Base-by-base conservation (phyloP, 345 rosid species). In the Arabis hirsuta region DNA sequence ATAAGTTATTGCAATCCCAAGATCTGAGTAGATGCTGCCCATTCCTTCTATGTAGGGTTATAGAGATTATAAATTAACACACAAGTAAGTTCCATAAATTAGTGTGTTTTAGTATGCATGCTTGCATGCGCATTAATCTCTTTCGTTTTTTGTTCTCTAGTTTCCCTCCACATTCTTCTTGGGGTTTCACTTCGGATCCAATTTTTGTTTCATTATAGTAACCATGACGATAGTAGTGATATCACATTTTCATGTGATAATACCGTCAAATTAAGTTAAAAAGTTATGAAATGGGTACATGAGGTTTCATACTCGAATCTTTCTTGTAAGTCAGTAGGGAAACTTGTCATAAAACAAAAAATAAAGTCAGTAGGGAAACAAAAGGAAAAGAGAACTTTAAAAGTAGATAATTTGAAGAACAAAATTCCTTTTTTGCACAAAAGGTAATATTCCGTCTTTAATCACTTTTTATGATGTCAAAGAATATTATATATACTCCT, bases 121-220 rank as follows among this genome's bases (percentile, higher is more conserved):
- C 75, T 62, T 81, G 94, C 92, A 86, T 86, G 89, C 89, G 91
- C 84, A 74, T 78, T 81, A 79, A 68, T 76, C 80, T 65, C 65
- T 53, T 74, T 77, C 67, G 63, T 70, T 76, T 78, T 46, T 72
- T 75, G n/a, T n/a, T n/a, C n/a, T n/a, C n/a, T n/a, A n/a, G n/a
- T n/a, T n/a, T n/a, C n/a, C n/a, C 53, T 38, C 42, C 54, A 69
- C 47, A 76, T 55, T 76, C 54, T 69, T 76, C 71, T 76, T 20
- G 79, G 62, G 47, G 2, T 59, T 50, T 74, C 61, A 62, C 47
- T 42, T 63, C 69, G 26, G 41, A 55, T 52, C 57, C 60, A 24
- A 46, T 1, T 68, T 55, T 60, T 54, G 46, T 29, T 36, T 60
- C 53, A 53, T 60, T 4, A 45, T 53, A 61, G 38, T 75, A 52